These are phyloP conservation scores for Flueggea neowawraea DNA, from an alignment of 441 rosid genomes.

Conservation along the genomic window DNA sequence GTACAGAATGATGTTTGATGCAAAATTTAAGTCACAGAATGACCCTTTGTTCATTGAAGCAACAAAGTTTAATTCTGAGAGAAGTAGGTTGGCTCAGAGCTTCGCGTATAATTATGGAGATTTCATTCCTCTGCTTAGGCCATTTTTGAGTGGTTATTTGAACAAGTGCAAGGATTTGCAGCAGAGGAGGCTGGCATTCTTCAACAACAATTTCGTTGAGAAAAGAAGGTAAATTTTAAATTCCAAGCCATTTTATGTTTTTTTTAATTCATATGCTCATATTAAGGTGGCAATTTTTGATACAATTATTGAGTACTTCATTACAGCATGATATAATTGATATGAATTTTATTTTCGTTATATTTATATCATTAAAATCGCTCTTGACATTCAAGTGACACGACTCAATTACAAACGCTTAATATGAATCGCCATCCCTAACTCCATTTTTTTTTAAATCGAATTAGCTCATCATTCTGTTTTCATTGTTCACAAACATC, in stretches of 20 bases:
- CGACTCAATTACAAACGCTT: no score
- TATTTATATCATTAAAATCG: no score
- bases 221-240: constrained; percentile 30
- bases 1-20: constrained; percentile 66
- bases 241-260: background rate
- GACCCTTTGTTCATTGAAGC: constrained; percentile 54
- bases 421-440: no score
- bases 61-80: constrained; percentile 52
- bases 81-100: constrained; percentile 61
- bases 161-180: constrained; percentile 60
- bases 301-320: no score
- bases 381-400: no score
- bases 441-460: no score
- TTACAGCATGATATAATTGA: no score
- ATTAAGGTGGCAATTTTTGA: background rate
- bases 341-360: no score
- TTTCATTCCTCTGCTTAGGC: constrained; percentile 56
- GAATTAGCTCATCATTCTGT: no score
- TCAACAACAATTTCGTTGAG: constrained; percentile 43
- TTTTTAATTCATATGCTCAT: no score
- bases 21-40: constrained; percentile 35
- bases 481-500: no score
- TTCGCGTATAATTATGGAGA: constrained; percentile 67
- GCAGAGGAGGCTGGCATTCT: constrained; percentile 46
- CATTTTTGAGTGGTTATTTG: constrained; percentile 51